phyloP scores from a whole-genome alignment of 169 alveolate genomes.

The Fabrea salina region DNA sequence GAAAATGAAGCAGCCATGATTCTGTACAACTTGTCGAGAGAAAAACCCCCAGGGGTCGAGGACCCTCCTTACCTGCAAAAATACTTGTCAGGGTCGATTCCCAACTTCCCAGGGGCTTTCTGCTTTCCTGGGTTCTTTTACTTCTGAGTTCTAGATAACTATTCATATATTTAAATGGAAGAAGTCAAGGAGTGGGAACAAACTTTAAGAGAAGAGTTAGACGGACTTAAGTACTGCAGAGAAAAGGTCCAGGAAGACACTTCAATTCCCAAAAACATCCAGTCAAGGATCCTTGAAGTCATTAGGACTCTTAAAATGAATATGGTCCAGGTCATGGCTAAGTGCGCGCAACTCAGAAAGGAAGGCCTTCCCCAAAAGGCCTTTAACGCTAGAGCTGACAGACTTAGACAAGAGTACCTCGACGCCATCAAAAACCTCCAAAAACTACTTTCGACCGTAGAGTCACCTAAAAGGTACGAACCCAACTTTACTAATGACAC shows the following conservation, averaged over 20 bases:
- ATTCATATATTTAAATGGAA: too few species aligned
- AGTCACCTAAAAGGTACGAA: neutral
- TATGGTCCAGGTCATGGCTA: constrained; percentile 30
- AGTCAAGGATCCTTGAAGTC: constrained; percentile 14
- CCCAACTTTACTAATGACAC: neutral
- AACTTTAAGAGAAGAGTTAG: neutral
- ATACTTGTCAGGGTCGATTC: too few species aligned
- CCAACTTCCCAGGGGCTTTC: too few species aligned
- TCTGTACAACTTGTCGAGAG: too few species aligned
- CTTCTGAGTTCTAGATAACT: too few species aligned
- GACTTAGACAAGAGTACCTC: neutral
- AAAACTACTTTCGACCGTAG: neutral
- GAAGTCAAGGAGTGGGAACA: constrained; percentile 9
- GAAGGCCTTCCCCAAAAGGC: constrained; percentile 6
- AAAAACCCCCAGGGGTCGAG: too few species aligned
- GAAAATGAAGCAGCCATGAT: too few species aligned
- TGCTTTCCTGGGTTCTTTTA: too few species aligned
- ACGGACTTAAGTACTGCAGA: constrained; percentile 14
- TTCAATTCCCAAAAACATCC: neutral
- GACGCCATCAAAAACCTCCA: neutral
- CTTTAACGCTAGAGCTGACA: constrained; percentile 1
- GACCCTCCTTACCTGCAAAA: too few species aligned
- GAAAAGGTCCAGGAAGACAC: neutral
- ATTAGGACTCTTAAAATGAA: constrained; percentile 24
- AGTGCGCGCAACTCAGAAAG: constrained; percentile 2